Percentiles rank a stretch among this genome's conserved stretches.
These are phyloP conservation scores for Chaetomium sp. DNA, from an alignment of 2,329 filamentous ascomycete species.

Conservation along the genomic window DNA sequence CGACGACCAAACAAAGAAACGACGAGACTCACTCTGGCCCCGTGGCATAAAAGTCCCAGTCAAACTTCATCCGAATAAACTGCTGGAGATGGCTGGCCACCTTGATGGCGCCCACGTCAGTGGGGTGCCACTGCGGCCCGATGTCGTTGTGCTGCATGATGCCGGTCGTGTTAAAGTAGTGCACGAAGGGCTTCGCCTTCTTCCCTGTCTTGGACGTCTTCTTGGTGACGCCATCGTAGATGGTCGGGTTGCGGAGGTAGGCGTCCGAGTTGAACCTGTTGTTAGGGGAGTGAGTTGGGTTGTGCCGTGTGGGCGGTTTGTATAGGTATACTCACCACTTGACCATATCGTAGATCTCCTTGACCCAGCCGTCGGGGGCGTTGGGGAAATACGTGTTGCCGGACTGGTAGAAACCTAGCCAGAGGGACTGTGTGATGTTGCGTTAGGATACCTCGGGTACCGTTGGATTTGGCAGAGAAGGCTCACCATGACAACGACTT, in stretches of 20 bases:
- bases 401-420: slow-evolving; percentile 54
- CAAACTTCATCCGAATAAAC: slow-evolving; percentile 58
- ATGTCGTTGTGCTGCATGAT: slow-evolving; percentile 65
- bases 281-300: neutral
- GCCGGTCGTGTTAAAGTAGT: slow-evolving; percentile 63
- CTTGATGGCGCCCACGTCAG: slow-evolving; percentile 63
- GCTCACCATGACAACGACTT: slow-evolving; percentile 49
- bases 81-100: slow-evolving; percentile 61
- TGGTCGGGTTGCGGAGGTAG: slow-evolving; percentile 45
- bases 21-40: slow-evolving; percentile 52
- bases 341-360: slow-evolving; percentile 54
- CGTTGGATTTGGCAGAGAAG: no score
- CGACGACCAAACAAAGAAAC: neutral
- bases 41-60: slow-evolving; percentile 57
- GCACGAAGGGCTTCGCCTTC: slow-evolving; percentile 51
- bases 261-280: slow-evolving; percentile 48
- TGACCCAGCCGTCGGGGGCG: slow-evolving; percentile 46
- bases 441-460: neutral
- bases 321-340: slow-evolving; percentile 40
- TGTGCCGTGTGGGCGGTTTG: no score
- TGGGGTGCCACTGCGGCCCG: slow-evolving; percentile 60
- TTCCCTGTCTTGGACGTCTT: slow-evolving; percentile 40
- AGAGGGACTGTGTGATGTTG: slow-evolving; percentile 47
- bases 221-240: slow-evolving; percentile 47
- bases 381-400: slow-evolving; percentile 54